phyloP scores from a whole-genome alignment of 371 early-diverging fungal species.

The Ordospora colligata region DNA sequence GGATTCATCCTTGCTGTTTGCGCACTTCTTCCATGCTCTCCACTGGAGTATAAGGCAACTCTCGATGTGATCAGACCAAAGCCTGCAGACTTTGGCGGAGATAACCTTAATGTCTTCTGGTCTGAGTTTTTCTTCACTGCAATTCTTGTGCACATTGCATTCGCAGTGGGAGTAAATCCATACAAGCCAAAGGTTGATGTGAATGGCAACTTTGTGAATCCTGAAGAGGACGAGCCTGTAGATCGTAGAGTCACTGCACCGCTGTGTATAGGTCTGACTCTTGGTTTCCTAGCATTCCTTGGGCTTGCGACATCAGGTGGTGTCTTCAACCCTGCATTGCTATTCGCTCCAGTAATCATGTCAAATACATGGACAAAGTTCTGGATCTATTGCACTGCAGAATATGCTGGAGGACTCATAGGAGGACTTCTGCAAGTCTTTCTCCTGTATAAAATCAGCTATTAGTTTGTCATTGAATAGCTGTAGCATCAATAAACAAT shows the following conservation, averaged over 20 bases:
- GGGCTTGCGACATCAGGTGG: conserved; percentile 66
- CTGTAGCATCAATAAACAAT: neutral
- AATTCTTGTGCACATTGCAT: conserved; percentile 68
- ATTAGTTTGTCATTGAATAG: neutral
- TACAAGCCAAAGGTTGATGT: conserved; percentile 63
- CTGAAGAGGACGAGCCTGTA: conserved; percentile 25
- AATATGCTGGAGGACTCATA: conserved; percentile 65
- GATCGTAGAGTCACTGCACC: conserved; percentile 58
- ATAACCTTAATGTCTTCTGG: conserved; percentile 52
- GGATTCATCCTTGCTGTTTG: conserved; percentile 64
- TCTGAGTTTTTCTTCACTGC: conserved; percentile 65
- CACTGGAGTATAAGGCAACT: conserved; percentile 49
- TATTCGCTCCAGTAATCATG: conserved; percentile 63
- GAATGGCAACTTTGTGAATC: conserved; percentile 45
- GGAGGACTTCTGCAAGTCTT: conserved; percentile 62
- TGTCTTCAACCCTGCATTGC: conserved; percentile 68
- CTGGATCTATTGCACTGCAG: conserved; percentile 65
- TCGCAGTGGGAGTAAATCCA: conserved; percentile 68
- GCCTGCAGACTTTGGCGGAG: conserved; percentile 22
- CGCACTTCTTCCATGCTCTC: conserved; percentile 64
- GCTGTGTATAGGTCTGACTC: conserved; percentile 61
- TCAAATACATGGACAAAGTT: conserved; percentile 63
- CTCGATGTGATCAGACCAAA: conserved; percentile 52
- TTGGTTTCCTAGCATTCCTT: conserved; percentile 66
- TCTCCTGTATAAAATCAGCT: conserved; percentile 49